These are phyloP conservation scores for Solanum rostratum DNA, from an alignment of 257 asterid genomes.

Conservation along the genomic window DNA sequence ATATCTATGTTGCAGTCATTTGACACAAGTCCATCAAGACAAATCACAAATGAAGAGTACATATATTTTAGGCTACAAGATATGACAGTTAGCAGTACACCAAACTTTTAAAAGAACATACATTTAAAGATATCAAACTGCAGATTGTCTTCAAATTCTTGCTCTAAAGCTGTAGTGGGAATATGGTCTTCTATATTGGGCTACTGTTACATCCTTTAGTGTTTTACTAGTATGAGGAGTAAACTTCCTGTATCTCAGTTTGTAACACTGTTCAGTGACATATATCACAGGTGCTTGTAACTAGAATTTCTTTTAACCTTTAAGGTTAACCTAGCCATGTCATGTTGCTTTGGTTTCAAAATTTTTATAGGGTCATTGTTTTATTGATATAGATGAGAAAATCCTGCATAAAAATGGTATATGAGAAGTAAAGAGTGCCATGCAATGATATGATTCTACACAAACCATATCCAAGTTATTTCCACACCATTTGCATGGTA, in stretches of 20 bases:
- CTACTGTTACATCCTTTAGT: not conserved
- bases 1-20: not conserved
- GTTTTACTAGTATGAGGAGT: not conserved
- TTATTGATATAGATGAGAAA: not conserved
- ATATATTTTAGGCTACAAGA: not conserved
- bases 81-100: not conserved
- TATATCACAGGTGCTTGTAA: not conserved
- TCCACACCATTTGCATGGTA: not conserved
- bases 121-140: not conserved
- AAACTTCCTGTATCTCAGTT: not conserved
- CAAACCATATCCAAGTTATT: not conserved
- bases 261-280: not conserved
- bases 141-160: not conserved
- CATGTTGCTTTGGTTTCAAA: not conserved
- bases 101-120: not conserved
- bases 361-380: not conserved
- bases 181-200: not conserved
- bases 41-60: not conserved
- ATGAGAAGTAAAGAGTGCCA: not conserved
- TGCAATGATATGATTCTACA: not conserved
- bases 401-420: not conserved
- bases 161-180: not conserved
- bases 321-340: not conserved
- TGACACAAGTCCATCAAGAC: not conserved
- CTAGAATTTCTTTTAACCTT: not conserved